Percentiles rank a stretch among this genome's conserved stretches.
Conservation (phyloP, 1,284 basidiomycete species). For the Kalmanozyma brasiliensis region DNA sequence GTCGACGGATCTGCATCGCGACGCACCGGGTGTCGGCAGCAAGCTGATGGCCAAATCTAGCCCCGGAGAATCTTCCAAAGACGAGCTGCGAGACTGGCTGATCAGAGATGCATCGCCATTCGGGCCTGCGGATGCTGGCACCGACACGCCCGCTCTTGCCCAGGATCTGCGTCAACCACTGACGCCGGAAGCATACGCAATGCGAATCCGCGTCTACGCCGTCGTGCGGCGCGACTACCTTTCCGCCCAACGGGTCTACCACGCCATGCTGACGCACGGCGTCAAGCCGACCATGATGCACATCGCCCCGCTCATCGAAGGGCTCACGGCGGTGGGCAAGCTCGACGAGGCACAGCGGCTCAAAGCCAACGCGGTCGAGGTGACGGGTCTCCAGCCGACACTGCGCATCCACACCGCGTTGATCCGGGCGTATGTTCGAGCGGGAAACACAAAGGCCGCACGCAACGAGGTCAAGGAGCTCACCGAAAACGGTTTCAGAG, state of each 20-base stretch:
- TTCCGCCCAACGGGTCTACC: slow-evolving; percentile 42
- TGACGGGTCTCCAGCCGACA: slow-evolving; percentile 23
- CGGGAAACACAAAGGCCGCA: slow-evolving; percentile 16
- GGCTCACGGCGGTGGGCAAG: slow-evolving; percentile 27
- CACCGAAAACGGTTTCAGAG: slow-evolving; percentile 20
- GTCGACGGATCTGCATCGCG: slow-evolving; percentile 7
- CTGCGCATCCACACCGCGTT: slow-evolving; percentile 47
- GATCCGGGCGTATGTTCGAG: slow-evolving; percentile 36
- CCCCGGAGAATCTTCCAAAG: slow-evolving; percentile 10
- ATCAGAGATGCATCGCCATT: slow-evolving; percentile 27
- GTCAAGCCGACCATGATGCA: slow-evolving; percentile 45
- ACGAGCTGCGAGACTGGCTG: slow-evolving; percentile 37
- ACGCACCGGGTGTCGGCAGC: background rate
- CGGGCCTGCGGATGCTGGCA: background rate
- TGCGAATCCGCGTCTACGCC: slow-evolving; percentile 49
- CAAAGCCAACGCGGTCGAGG: slow-evolving; percentile 32
- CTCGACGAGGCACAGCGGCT: slow-evolving; percentile 38
- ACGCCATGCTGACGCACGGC: slow-evolving; percentile 40
- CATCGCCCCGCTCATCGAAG: slow-evolving; percentile 50
- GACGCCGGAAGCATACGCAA: slow-evolving; percentile 33
- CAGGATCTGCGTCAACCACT: slow-evolving; percentile 27
- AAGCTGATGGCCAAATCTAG: background rate
- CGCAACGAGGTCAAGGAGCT: slow-evolving; percentile 33
- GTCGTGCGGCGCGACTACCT: slow-evolving; percentile 41
- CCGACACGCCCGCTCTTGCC: slow-evolving; percentile 1